Conservation (phyloP, 2,329 filamentous ascomycete genomes). For the Didymella segeticola region DNA sequence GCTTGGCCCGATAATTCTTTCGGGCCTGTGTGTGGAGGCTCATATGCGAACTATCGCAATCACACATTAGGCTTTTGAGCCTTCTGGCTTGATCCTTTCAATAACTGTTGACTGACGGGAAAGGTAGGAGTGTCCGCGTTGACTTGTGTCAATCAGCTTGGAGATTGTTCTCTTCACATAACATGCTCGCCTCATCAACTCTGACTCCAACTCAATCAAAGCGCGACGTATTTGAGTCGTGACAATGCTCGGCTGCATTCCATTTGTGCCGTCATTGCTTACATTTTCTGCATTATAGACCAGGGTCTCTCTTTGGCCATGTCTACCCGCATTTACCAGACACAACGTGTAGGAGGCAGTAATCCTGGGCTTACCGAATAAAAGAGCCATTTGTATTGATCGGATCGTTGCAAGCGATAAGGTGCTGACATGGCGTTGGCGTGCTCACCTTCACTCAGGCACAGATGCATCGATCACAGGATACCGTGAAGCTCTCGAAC, state of each 20-base stretch:
- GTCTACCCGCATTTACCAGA: slow-evolving; percentile 8
- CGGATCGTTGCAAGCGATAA: slow-evolving; percentile 10
- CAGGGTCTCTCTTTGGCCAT: slow-evolving; percentile 2
- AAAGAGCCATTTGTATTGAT: background rate
- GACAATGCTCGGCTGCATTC: slow-evolving; percentile 3
- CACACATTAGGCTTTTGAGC: slow-evolving; percentile 27
- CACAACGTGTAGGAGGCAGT: slow-evolving; percentile 9
- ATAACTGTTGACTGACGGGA: slow-evolving; percentile 10
- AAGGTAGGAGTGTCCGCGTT: slow-evolving; percentile 8
- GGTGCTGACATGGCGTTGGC: slow-evolving; percentile 2
- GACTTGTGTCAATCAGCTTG: background rate
- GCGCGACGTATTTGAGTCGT: slow-evolving; percentile 14
- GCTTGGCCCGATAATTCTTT: slow-evolving; percentile 18
- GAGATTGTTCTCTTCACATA: slow-evolving; percentile 5
- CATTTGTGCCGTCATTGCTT: slow-evolving; percentile 4
- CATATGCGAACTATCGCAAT: slow-evolving; percentile 20
- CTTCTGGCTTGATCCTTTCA: slow-evolving; percentile 20
- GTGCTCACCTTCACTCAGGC: background rate
- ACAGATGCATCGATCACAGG: background rate
- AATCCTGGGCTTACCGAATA: background rate
- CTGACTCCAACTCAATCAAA: slow-evolving; percentile 12
- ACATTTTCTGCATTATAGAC: slow-evolving; percentile 2
- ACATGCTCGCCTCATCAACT: slow-evolving; percentile 5
- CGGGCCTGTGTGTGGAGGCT: slow-evolving; percentile 9
- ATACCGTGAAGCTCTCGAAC: background rate